Conservation (phyloP, 2,329 filamentous ascomycete genomes). For the Septoria petroselini region DNA sequence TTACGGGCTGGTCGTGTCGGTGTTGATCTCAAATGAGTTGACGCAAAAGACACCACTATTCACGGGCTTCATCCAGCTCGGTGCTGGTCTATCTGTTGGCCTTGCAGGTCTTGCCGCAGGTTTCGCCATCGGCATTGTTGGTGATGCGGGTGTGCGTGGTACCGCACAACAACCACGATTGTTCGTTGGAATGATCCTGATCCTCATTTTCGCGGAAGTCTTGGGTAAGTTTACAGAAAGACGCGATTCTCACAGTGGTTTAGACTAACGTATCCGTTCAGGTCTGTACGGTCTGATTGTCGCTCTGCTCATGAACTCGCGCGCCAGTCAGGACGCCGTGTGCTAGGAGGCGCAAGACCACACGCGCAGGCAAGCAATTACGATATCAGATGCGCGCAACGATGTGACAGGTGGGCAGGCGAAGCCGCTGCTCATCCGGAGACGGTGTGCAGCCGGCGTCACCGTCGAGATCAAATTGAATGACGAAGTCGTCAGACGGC, state of each 20-base stretch:
- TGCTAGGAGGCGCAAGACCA: conserved; percentile 57
- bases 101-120: conserved; percentile 43
- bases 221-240: conserved; percentile 63
- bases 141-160: conserved; percentile 84
- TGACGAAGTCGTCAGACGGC: conserved; percentile 16
- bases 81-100: conserved; percentile 51
- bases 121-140: conserved; percentile 54
- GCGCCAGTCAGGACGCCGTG: conserved; percentile 57
- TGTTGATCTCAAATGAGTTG: conserved; percentile 54
- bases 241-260: neutral
- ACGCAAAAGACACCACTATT: conserved; percentile 48
- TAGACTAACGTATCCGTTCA: conserved; percentile 40
- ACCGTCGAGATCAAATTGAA: conserved; percentile 10
- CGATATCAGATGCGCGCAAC: conserved; percentile 27
- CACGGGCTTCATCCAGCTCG: conserved; percentile 53
- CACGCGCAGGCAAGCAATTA: conserved; percentile 40
- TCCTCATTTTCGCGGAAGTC: conserved; percentile 99
- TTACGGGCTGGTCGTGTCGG: conserved; percentile 59
- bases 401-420: neutral
- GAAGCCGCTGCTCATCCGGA: neutral
- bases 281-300: conserved; percentile 99
- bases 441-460: conserved; percentile 9
- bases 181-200: conserved; percentile 97
- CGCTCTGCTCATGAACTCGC: conserved; percentile 98
- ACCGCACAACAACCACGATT: conserved; percentile 79